Evolutionary conservation across 228 moss, liverwort and hornwort genomes (phyloP), one percentile per base, ranked within the genome.

Genomic region (Sphagnum magellanicum): DNA sequence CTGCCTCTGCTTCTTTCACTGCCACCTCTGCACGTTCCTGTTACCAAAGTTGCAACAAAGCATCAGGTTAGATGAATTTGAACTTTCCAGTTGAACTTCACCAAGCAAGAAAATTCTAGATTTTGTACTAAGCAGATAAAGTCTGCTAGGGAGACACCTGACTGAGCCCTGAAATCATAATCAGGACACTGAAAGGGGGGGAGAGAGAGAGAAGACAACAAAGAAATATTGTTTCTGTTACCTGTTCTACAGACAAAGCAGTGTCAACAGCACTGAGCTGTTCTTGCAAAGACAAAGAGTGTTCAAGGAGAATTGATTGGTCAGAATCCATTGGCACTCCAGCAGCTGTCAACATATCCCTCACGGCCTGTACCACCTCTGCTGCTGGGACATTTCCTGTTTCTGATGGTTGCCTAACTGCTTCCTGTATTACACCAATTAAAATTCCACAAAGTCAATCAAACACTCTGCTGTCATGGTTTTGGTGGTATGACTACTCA

Each of bases 301-400:
- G 88, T 72, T 93, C 90, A 67, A 93, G 71, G 67, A 90, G 74
- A 17, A 81, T 76, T 10, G 76, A 77, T 74, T 93, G 90, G 14
- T 93, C 88, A 51, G 83, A 70, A 68, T 74, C 83, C 77, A 93
- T 85, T 50, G 93, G 90, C 84, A 93, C 76, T 64, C 93, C 93
- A 58, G 88, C 93, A 67, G 93, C 88, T 64, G 84, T 79, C 65
- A 93, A 71, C 93, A 93, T 93, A 62, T 93, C 90, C 74, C 78
- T 88, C 66, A 93, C 87, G 51, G 88, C 90, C 71, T 75, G 57
- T 13, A 86, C 88, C 68, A 90, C 87, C 74, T 93, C 93, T 64
- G 75, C 78, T 68, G 90, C 88, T 65, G 93, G 77, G 53, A 93
- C 90, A 65, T 74, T 71, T 48, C 53, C 69, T 61, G 76, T 67